Evolutionary conservation across 352 stramenopile species (phyloP).

Genomic region (Pythium rishiriense): DNA sequence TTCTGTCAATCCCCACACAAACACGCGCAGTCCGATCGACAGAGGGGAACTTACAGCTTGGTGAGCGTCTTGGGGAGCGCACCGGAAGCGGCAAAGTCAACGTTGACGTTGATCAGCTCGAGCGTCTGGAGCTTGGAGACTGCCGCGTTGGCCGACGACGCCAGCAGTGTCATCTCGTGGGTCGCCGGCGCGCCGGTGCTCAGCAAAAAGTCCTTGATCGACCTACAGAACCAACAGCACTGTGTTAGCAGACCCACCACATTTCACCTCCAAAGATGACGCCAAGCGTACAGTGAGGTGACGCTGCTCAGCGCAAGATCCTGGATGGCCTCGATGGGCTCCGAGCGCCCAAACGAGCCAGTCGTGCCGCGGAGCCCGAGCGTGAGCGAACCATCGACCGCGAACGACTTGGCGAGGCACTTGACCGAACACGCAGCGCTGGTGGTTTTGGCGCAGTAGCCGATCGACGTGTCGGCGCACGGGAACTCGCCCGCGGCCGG

Average conservation of each 20-base stretch:
- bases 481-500: slow-evolving; percentile 9
- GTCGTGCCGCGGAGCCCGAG: slow-evolving; percentile 19
- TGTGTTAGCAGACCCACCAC: too few relatives aligned
- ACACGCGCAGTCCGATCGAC: too few relatives aligned
- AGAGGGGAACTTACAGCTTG: slow-evolving; percentile 21
- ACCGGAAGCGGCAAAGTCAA: slow-evolving; percentile 7
- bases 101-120: slow-evolving; percentile 19
- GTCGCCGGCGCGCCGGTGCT: background rate
- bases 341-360: slow-evolving; percentile 21
- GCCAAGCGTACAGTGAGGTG: slow-evolving; percentile 19
- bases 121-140: slow-evolving; percentile 15
- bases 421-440: slow-evolving; percentile 18
- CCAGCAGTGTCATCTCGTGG: slow-evolving; percentile 18
- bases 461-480: slow-evolving; percentile 23
- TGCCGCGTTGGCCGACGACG: slow-evolving; percentile 1
- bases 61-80: slow-evolving; percentile 15
- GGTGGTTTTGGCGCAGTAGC: slow-evolving; percentile 20
- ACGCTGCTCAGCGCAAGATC: slow-evolving; percentile 11
- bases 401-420: slow-evolving; percentile 23
- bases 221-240: background rate
- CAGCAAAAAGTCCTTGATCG: slow-evolving; percentile 25
- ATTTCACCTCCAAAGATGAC: too few relatives aligned
- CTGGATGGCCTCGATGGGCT: slow-evolving; percentile 21
- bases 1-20: background rate
- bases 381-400: slow-evolving; percentile 12